Evolutionary conservation across 2,329 filamentous ascomycete genomes (phyloP), one percentile per base, ranked within the genome.

Genomic region (Metarhizium anisopliae): DNA sequence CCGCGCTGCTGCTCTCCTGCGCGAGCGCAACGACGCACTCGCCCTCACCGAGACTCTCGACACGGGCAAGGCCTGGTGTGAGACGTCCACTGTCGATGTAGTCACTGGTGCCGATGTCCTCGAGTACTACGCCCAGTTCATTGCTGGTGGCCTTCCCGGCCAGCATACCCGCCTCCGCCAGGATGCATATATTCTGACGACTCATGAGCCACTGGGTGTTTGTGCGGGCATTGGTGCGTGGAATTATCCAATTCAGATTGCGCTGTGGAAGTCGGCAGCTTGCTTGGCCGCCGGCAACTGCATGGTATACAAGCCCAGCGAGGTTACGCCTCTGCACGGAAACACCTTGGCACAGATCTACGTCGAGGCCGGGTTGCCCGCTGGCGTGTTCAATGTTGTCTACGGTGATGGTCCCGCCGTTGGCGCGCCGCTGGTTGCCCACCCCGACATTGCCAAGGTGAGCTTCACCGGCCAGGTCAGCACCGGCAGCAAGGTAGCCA

Each of bases 191-290:
- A 83, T 94, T 42, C 90, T 92, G 70, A 92, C 88, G 11, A 86
- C 83, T 65, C 93, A 94, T 68, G 87, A 89, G 62, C 80, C 90
- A 5, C 75, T 95, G 18, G 90, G 90, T 30, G 89, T 94, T 14
- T 95, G 90, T 68, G 90, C 82, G 14, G 90, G 89, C 56, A 95
- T 95, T 61, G 90, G 90, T 55, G 90, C 90, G 14, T 95, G 90
- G 90, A 95, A 95, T 72, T 95, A 95, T 67, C 90, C 90, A 13
- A 88, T 95, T 60, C 90, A 95, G 70, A 95, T 95, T 61, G 90
- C 90, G 8, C 77, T 95, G 1, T 95, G 90, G 90, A 95, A 95
- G 71, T 91, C 88, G 1, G 89, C 87, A 0, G 88, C 90, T 0
- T 94, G 90, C 63, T 78, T 95, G 14, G 89, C 90, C 3, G 90